phyloP scores from a whole-genome alignment of 257 asterid genomes.

The Craterostigma plantagineum region DNA sequence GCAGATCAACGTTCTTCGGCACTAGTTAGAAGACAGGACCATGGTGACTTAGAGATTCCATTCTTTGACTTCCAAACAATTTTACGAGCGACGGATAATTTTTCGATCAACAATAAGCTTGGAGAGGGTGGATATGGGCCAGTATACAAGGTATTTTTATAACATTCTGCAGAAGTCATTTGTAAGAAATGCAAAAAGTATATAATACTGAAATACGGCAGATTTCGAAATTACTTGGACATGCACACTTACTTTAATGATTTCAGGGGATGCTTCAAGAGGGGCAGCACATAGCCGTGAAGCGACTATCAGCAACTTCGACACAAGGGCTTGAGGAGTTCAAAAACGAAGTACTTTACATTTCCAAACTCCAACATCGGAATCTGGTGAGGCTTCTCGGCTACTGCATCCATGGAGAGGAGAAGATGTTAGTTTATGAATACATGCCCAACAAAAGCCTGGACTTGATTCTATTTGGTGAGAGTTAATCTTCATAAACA shows the following conservation, averaged over 20 bases:
- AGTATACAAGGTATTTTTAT: constrained; percentile 17
- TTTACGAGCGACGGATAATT: constrained; percentile 15
- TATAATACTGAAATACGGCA: too few relatives aligned
- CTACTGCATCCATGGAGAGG: constrained; percentile 14
- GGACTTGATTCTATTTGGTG: constrained; percentile 17
- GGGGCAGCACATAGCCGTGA: constrained; percentile 19
- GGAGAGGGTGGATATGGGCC: constrained; percentile 35
- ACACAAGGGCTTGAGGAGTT: constrained; percentile 20
- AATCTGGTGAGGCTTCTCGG: constrained; percentile 21
- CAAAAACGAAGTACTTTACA: constrained; percentile 16
- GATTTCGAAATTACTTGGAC: too few relatives aligned
- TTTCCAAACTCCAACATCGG: constrained; percentile 18
- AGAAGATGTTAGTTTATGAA: constrained; percentile 19
- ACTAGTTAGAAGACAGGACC: too few relatives aligned
- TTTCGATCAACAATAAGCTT: constrained; percentile 13
- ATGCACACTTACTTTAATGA: background rate
- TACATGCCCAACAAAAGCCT: constrained; percentile 18
- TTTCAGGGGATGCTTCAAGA: constrained; percentile 13
- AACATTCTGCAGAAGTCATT: too few relatives aligned
- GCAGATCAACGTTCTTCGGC: too few relatives aligned
- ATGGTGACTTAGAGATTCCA: constrained; percentile 15
- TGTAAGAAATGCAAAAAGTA: too few relatives aligned
- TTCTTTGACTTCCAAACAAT: constrained; percentile 12
- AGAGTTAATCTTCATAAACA: too few relatives aligned
- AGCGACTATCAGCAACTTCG: constrained; percentile 14